A percentile compares a stretch with the other conserved stretches of the same genome.
Conservation (phyloP, 371 early-diverging fungal genomes). For the Zychaea mexicana region DNA sequence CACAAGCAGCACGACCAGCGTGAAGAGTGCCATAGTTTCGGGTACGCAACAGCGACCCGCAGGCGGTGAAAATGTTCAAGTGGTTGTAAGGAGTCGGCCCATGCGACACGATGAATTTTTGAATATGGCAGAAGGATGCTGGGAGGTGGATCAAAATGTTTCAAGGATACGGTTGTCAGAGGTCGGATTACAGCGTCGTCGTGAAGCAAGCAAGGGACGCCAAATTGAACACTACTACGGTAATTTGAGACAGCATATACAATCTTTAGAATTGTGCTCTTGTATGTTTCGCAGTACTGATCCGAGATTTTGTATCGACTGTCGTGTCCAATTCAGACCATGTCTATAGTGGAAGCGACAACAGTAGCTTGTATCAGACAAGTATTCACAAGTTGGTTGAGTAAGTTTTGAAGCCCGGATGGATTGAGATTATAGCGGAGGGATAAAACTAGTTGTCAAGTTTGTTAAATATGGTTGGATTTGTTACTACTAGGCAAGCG, state of each 20-base stretch:
- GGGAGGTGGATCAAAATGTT: slow-evolving; percentile 3
- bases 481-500: slow-evolving; percentile 6
- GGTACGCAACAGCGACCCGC: background rate
- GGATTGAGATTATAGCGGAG: too few relatives aligned
- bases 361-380: slow-evolving; percentile 10
- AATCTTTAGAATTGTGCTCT: background rate
- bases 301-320: background rate
- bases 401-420: too few relatives aligned
- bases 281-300: too few relatives aligned
- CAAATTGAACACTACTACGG: slow-evolving; percentile 16
- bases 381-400: slow-evolving; percentile 22
- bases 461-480: background rate
- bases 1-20: slow-evolving; percentile 3
- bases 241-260: background rate
- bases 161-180: slow-evolving; percentile 12
- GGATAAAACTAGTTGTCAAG: too few relatives aligned
- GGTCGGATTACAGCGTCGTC: slow-evolving; percentile 6
- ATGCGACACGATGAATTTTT: slow-evolving; percentile 18
- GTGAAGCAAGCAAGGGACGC: slow-evolving; percentile 13
- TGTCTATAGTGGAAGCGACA: slow-evolving; percentile 16
- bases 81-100: slow-evolving; percentile 46
- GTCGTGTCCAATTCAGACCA: slow-evolving; percentile 5
- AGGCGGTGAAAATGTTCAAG: slow-evolving; percentile 37
- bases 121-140: slow-evolving; percentile 9
- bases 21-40: background rate